phyloP scores from a whole-genome alignment of 2,329 filamentous ascomycete genomes.

The Talaromyces marneffei region DNA sequence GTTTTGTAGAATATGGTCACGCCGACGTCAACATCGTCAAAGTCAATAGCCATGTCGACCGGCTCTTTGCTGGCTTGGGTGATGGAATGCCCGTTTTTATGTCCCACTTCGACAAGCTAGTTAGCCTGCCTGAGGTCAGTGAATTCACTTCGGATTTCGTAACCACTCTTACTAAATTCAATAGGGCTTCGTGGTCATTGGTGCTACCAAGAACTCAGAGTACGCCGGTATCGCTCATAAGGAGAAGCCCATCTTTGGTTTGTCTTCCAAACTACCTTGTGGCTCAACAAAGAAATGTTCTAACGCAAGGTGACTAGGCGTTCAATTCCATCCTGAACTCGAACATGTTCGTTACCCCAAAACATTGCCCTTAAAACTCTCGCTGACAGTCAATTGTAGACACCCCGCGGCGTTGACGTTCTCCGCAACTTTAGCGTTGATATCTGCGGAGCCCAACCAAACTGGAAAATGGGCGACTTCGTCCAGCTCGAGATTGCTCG shows the following conservation, averaged over 20 bases:
- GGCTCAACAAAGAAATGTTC: slow-evolving; percentile 29
- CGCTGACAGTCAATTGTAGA: slow-evolving; percentile 29
- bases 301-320: neutral
- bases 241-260: slow-evolving; percentile 60
- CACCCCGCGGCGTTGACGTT: slow-evolving; percentile 61
- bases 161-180: slow-evolving; percentile 50
- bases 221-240: slow-evolving; percentile 67
- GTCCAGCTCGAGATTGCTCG: slow-evolving; percentile 71
- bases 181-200: slow-evolving; percentile 68
- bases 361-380: neutral
- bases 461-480: slow-evolving; percentile 86
- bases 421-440: slow-evolving; percentile 77
- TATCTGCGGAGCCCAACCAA: slow-evolving; percentile 69
- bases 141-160: neutral
- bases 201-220: slow-evolving; percentile 67
- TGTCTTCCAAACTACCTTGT: slow-evolving; percentile 61
- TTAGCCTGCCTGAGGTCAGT: neutral
- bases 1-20: slow-evolving; percentile 53
- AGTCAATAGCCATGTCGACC: slow-evolving; percentile 13
- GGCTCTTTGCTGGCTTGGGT: slow-evolving; percentile 10
- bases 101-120: slow-evolving; percentile 56
- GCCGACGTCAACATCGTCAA: slow-evolving; percentile 47
- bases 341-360: slow-evolving; percentile 42
- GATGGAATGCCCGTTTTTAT: slow-evolving; percentile 1
- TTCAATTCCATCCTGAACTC: slow-evolving; percentile 54